Evolutionary conservation across 2,329 filamentous ascomycete species (phyloP), one percentile per base, ranked within the genome.

Genomic region (Phoma sp.): DNA sequence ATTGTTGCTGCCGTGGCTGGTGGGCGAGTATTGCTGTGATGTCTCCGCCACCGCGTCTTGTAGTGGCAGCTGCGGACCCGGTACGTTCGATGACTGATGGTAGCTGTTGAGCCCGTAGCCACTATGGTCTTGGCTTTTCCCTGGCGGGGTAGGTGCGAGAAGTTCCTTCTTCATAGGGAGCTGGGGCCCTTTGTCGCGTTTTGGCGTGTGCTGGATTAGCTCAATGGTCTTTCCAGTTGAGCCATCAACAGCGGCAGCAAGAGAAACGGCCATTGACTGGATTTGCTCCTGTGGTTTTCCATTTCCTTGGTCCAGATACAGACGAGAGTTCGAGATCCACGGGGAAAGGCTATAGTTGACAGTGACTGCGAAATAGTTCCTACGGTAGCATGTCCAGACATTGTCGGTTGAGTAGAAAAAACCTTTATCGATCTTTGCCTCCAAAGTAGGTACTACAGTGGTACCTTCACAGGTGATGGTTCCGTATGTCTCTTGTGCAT

Each of bases 371-470:
- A 96, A 95, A 75, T 96, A 96, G 72, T 96, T 96, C 38, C 93
- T 84, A 30, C 92, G 83, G 71, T 96, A 96, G 77, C 92, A 96
- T 0, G 92, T 96, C 91, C 91, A 96, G 65, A 93, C 90, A 14
- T 84, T 82, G 50, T 96, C 92, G 3, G 83, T 83, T 32, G 79
- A 78, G 44, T 87, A 79, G 71, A 96, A 96, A 76, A 96, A 96
- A 0, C 92, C 92, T 66, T 96, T 96, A 72, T 96, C 90, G 55
- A 96, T 91, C 65, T 86, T 88, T 32, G 90, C 90, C 27, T 87
- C 82, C 59, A 96, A 90, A 11, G 90, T 88, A 18, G 89, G 82
- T 59, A 86, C 87, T 61, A 95, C 82, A 1, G 80, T 78, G 2
- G 76, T 68, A 2, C 79, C 78, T 42, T 90, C 78, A 64, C 87